phyloP scores from a whole-genome alignment of 1,284 basidiomycete genomes.

The Tilletia walkeri region DNA sequence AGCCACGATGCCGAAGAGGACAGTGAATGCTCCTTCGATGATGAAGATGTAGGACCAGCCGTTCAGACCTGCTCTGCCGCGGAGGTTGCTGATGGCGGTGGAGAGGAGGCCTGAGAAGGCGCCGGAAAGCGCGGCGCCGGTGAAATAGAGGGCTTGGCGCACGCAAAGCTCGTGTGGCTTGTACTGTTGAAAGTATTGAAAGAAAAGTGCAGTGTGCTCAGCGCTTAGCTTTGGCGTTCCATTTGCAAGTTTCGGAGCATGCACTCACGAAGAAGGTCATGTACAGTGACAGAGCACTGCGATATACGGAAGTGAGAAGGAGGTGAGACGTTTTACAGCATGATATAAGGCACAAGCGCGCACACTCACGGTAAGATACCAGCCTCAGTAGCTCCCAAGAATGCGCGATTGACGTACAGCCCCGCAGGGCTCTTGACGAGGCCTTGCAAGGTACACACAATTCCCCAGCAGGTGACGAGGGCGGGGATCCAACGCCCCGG shows the following conservation, averaged over 20 bases:
- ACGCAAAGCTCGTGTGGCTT: constrained; percentile 43
- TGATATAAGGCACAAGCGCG: too few species aligned
- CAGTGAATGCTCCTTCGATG: constrained; percentile 45
- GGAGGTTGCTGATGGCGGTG: constrained; percentile 39
- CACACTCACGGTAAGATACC: constrained; percentile 21
- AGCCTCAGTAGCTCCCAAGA: constrained; percentile 43
- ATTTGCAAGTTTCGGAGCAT: background rate
- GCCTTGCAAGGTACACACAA: constrained; percentile 44
- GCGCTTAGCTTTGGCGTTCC: background rate
- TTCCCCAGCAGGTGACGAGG: constrained; percentile 41
- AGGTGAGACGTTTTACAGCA: too few species aligned
- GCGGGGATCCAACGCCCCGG: constrained; percentile 41
- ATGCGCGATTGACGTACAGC: constrained; percentile 45
- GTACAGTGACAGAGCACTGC: constrained; percentile 36
- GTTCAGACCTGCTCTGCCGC: constrained; percentile 18
- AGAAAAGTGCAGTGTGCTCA: too few species aligned
- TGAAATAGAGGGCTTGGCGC: constrained; percentile 49
- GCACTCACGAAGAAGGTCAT: constrained; percentile 38
- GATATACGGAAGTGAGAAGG: background rate
- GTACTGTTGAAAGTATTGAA: constrained; percentile 23
- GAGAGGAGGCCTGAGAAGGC: constrained; percentile 49
- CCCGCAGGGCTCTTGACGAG: constrained; percentile 38
- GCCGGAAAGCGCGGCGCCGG: constrained; percentile 43
- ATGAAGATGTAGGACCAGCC: constrained; percentile 50
- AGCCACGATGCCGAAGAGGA: constrained; percentile 37